A percentile compares a stretch with the other conserved stretches of the same genome.
phyloP scores from a whole-genome alignment of 1,139 yeast genomes.

The Pichia sp. region DNA sequence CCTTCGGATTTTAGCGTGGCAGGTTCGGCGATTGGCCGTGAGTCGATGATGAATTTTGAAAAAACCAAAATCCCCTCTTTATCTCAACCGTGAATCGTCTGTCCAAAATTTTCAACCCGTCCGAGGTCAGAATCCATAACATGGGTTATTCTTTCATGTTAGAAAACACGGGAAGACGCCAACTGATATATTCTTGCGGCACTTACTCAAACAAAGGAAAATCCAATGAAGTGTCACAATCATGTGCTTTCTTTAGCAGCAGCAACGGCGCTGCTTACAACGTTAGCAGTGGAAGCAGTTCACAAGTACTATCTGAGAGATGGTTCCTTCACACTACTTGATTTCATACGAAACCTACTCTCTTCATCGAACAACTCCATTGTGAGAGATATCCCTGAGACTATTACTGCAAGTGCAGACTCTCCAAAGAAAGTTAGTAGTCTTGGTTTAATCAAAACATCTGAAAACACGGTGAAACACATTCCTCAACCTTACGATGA shows the following conservation, averaged over 20 bases:
- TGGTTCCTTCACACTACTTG: conserved; percentile 6
- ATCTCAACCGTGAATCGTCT: too few relatives aligned
- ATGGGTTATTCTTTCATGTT: too few relatives aligned
- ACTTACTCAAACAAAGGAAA: too few relatives aligned
- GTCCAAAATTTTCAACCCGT: too few relatives aligned
- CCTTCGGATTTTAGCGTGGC: conserved; percentile 8
- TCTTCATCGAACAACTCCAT: background rate
- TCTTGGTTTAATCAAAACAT: conserved; percentile 7
- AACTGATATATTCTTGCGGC: too few relatives aligned
- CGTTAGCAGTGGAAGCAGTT: conserved; percentile 11
- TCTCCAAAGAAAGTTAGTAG: background rate
- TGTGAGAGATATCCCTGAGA: background rate
- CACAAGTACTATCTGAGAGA: conserved; percentile 9
- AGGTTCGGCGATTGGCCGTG: too few relatives aligned
- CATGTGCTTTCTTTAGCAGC: conserved; percentile 3
- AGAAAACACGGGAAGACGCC: too few relatives aligned
- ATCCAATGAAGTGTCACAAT: conserved; percentile 5
- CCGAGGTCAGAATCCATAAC: too few relatives aligned
- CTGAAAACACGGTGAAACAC: conserved; percentile 13
- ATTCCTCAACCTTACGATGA: conserved; percentile 40
- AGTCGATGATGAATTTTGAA: too few relatives aligned
- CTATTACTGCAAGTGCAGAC: background rate
- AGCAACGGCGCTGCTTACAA: conserved; percentile 9
- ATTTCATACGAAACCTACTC: conserved; percentile 9
- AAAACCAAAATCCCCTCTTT: too few relatives aligned